These are phyloP conservation scores for Trametes polyzona DNA, from an alignment of 1,284 basidiomycete species.

Conservation along the genomic window DNA sequence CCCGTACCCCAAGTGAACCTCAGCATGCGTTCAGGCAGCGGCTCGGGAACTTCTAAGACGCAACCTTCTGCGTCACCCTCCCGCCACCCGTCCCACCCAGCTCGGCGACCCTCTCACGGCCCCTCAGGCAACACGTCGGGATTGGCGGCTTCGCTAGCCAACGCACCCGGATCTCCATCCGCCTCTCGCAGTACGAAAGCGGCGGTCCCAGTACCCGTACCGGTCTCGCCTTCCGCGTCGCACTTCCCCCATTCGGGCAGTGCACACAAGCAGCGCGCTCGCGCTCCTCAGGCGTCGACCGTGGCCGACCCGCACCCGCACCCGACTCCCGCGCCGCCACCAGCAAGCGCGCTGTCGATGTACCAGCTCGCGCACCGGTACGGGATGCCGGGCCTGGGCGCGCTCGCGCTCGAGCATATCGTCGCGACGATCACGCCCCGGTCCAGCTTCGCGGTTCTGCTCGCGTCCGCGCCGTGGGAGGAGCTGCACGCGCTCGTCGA, in stretches of 20 bases:
- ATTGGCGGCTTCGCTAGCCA: slow-evolving; percentile 22
- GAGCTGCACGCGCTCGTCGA: slow-evolving; percentile 65
- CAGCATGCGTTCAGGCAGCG: slow-evolving; percentile 7
- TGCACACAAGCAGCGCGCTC: slow-evolving; percentile 47
- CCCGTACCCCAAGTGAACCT: slow-evolving; percentile 10
- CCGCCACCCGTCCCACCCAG: slow-evolving; percentile 28
- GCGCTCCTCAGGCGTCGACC: slow-evolving; percentile 27
- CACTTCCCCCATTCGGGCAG: too few species aligned
- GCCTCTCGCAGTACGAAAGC: slow-evolving; percentile 42
- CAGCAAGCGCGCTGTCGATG: slow-evolving; percentile 76
- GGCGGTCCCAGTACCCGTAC: slow-evolving; percentile 36
- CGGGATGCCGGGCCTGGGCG: slow-evolving; percentile 64
- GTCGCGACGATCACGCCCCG: slow-evolving; percentile 73
- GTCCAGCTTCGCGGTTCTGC: slow-evolving; percentile 72
- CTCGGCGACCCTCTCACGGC: slow-evolving; percentile 30
- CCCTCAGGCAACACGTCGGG: slow-evolving; percentile 24
- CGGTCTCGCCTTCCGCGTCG: slow-evolving; percentile 33
- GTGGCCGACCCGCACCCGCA: slow-evolving; percentile 75
- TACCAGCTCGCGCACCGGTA: slow-evolving; percentile 86
- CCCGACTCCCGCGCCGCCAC: slow-evolving; percentile 62
- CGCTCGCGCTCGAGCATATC: slow-evolving; percentile 76
- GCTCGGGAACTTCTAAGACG: slow-evolving; percentile 14
- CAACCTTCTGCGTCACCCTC: slow-evolving; percentile 23
- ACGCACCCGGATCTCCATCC: slow-evolving; percentile 23
- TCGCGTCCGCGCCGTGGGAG: slow-evolving; percentile 69